These are phyloP conservation scores for Fusarium sp. DNA, from an alignment of 2,329 filamentous ascomycete species.

Conservation along the genomic window DNA sequence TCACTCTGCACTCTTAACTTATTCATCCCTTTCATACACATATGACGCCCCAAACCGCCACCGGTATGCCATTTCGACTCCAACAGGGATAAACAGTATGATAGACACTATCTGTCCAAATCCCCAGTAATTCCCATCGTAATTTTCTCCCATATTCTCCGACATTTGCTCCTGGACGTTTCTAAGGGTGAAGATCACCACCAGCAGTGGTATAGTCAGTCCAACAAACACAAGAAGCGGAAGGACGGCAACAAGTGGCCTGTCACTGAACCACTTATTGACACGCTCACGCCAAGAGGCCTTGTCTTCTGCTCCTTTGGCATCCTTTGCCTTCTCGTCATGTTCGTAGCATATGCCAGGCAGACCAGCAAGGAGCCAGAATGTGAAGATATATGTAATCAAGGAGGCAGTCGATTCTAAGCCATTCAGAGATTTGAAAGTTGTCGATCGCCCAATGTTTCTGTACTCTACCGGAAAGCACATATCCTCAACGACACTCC, in stretches of 20 bases:
- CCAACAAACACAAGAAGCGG: conserved; percentile 6
- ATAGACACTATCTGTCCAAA: conserved; percentile 40
- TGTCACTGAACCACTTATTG: conserved; percentile 1
- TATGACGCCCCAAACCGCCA: conserved; percentile 20
- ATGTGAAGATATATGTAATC: conserved; percentile 1
- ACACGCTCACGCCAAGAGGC: neutral
- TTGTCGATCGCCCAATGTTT: neutral
- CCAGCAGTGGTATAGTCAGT: conserved; percentile 13
- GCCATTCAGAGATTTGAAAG: neutral
- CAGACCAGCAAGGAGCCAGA: conserved; percentile 26
- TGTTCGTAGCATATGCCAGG: neutral
- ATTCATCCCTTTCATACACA: neutral
- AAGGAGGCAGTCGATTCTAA: conserved; percentile 18
- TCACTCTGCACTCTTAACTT: neutral
- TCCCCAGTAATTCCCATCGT: conserved; percentile 24
- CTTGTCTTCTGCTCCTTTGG: neutral
- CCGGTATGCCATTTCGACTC: conserved; percentile 26
- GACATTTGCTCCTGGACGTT: conserved; percentile 11
- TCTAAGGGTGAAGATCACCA: conserved; percentile 15
- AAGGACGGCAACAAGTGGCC: neutral
- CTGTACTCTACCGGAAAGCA: conserved; percentile 11
- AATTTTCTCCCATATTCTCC: neutral
- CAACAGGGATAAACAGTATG: conserved; percentile 35
- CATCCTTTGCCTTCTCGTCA: neutral
- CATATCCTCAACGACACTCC: conserved; percentile 9